These are phyloP conservation scores for Pseudogymnoascus pannorum DNA, from an alignment of 2,329 filamentous ascomycete species.

Conservation along the genomic window DNA sequence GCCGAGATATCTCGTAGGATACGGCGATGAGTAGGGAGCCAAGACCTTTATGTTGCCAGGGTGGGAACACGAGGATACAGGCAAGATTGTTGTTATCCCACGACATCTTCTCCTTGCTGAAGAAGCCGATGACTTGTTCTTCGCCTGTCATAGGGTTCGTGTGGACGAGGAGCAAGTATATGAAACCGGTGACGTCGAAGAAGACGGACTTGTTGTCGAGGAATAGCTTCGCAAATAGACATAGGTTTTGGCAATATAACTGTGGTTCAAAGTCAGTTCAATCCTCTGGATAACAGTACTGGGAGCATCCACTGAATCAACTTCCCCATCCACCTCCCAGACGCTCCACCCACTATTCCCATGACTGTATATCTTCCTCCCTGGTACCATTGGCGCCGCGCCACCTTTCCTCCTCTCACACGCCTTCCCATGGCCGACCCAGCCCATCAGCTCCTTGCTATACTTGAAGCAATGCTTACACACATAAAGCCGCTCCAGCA, in stretches of 20 bases:
- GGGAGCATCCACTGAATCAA: conserved; percentile 55
- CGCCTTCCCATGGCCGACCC: conserved; percentile 49
- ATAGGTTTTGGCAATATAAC: conserved; percentile 92
- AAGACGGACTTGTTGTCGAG: conserved; percentile 98
- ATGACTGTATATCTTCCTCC: conserved; percentile 65
- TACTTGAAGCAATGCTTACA: conserved; percentile 96
- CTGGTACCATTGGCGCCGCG: conserved; percentile 44
- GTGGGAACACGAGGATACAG: conserved; percentile 91
- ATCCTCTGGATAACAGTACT: neutral
- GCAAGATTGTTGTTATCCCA: conserved; percentile 99
- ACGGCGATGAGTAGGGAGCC: conserved; percentile 86
- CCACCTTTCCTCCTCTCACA: conserved; percentile 41
- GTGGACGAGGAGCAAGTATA: conserved; percentile 87
- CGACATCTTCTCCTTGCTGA: conserved; percentile 96
- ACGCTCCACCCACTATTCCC: conserved; percentile 69
- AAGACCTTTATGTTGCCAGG: conserved; percentile 86
- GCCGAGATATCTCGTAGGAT: conserved; percentile 82
- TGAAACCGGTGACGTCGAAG: conserved; percentile 89
- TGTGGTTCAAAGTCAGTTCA: conserved; percentile 25
- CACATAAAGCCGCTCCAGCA: conserved; percentile 69
- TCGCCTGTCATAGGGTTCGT: conserved; percentile 33
- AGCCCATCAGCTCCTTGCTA: conserved; percentile 53
- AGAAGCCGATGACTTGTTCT: conserved; percentile 79
- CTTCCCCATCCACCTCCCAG: conserved; percentile 87
- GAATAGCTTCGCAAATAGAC: conserved; percentile 93